Percentiles rank a stretch among this genome's conserved stretches.
Evolutionary conservation across 2,329 filamentous ascomycete genomes (phyloP).

Genomic region (Parafenestella ontariensis): DNA sequence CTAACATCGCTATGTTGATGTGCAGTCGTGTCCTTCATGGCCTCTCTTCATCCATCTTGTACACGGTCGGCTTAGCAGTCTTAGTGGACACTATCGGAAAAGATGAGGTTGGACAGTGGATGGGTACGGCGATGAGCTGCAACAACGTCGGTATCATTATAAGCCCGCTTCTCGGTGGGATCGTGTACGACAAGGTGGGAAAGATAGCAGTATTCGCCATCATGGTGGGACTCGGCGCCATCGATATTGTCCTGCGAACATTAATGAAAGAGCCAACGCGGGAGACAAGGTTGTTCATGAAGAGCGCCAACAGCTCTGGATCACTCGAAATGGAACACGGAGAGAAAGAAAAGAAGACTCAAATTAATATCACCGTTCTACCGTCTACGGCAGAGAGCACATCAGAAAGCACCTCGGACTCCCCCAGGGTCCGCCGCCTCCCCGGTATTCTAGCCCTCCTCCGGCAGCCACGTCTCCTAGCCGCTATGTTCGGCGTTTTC

Average conservation of each 20-base stretch:
- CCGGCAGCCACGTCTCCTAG: conserved; percentile 61
- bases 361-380: not conserved
- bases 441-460: conserved; percentile 51
- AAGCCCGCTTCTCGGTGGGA: conserved; percentile 20
- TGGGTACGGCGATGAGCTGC: conserved; percentile 21
- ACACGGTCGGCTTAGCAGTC: conserved; percentile 22
- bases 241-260: conserved; percentile 16
- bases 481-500: conserved; percentile 62
- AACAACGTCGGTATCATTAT: conserved; percentile 22
- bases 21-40: conserved; percentile 20
- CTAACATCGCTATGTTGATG: conserved; percentile 17
- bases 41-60: conserved; percentile 19
- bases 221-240: conserved; percentile 13
- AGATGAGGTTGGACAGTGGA: conserved; percentile 21
- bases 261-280: conserved; percentile 22
- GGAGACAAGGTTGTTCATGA: not conserved
- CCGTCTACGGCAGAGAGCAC: not conserved
- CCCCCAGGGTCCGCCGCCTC: conserved; percentile 5
- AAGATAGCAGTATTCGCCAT: conserved; percentile 21
- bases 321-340: not conserved
- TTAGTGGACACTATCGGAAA: conserved; percentile 17
- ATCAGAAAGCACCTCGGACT: not conserved
- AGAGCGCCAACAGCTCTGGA: not conserved
- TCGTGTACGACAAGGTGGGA: conserved; percentile 19
- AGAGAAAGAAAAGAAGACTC: not conserved